Conservation (phyloP, 2,329 filamentous ascomycete species). For the Fusarium chaquense region DNA sequence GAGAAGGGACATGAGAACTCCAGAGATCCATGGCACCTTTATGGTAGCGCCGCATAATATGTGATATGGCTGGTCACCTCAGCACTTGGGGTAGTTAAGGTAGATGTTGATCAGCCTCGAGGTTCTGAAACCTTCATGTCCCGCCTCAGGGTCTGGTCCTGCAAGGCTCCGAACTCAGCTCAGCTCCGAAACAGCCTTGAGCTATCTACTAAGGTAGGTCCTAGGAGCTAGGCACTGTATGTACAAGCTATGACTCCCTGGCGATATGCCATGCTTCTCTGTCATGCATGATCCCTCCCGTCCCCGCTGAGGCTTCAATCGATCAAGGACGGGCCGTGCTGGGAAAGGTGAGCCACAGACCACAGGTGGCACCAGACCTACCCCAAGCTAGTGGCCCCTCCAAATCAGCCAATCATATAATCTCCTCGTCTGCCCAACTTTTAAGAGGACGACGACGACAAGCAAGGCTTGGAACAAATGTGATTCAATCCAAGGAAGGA, state of each 20-base stretch:
- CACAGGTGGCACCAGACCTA: conserved; percentile 37
- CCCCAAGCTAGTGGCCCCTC: conserved; percentile 29
- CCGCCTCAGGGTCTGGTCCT: conserved; percentile 27
- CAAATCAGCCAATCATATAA: conserved; percentile 52
- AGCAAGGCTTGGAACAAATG: conserved; percentile 37
- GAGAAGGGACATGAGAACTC: not conserved
- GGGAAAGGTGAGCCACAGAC: conserved; percentile 29
- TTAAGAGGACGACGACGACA: conserved; percentile 25
- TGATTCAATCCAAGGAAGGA: conserved; percentile 35
- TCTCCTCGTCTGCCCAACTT: conserved; percentile 33
- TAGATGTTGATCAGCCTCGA: conserved; percentile 20
- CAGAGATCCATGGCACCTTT: not conserved
- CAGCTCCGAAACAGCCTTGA: conserved; percentile 20
- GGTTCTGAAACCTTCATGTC: conserved; percentile 30
- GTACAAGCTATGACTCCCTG: conserved; percentile 16
- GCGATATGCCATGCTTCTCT: conserved; percentile 39
- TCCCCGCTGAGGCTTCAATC: conserved; percentile 36
- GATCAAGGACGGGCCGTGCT: conserved; percentile 35
- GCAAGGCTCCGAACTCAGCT: conserved; percentile 27
- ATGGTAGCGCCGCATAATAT: not conserved
- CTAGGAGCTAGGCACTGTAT: conserved; percentile 2
- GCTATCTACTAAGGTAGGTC: conserved; percentile 4
- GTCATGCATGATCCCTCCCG: conserved; percentile 42
- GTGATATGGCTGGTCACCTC: conserved; percentile 1
- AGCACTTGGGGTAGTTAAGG: not conserved